Conservation (phyloP, 192 early-diverging fungal genomes). For the Jimgerdemannia flammicorona region DNA sequence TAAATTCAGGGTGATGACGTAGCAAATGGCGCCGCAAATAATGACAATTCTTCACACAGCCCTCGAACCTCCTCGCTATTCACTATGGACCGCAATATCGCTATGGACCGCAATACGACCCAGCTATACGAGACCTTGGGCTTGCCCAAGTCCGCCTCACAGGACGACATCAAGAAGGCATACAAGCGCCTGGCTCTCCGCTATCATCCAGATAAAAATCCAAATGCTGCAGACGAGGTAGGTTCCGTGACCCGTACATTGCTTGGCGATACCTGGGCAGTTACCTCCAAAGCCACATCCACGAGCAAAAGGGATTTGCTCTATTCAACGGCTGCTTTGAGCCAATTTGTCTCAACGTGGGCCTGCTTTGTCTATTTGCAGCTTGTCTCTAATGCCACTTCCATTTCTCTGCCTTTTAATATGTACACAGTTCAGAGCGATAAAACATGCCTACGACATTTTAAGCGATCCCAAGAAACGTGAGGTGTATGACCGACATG, state of each 20-base stretch:
- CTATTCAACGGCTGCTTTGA: background rate
- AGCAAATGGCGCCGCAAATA: too few species aligned
- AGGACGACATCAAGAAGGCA: conserved; percentile 56
- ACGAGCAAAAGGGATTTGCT: too few species aligned
- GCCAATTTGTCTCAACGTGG: background rate
- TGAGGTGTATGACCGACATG: conserved; percentile 88
- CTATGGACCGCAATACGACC: conserved; percentile 52
- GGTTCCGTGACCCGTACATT: background rate
- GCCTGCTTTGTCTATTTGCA: conserved; percentile 4
- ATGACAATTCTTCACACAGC: too few species aligned
- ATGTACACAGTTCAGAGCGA: conserved; percentile 69
- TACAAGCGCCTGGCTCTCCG: conserved; percentile 51
- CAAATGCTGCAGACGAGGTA: conserved; percentile 35
- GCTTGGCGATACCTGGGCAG: background rate
- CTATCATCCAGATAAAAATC: conserved; percentile 70
- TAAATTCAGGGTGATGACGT: too few species aligned
- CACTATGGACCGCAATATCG: too few species aligned
- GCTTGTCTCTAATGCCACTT: background rate
- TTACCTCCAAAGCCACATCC: too few species aligned
- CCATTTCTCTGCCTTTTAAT: conserved; percentile 1
- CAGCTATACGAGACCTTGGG: conserved; percentile 49
- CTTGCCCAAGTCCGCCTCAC: conserved; percentile 43
- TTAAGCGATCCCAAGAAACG: conserved; percentile 77
- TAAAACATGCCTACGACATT: conserved; percentile 83
- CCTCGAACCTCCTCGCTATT: too few species aligned